phyloP scores from a whole-genome alignment of 768 basidiomycete species.

The Amanita fuliginea region DNA sequence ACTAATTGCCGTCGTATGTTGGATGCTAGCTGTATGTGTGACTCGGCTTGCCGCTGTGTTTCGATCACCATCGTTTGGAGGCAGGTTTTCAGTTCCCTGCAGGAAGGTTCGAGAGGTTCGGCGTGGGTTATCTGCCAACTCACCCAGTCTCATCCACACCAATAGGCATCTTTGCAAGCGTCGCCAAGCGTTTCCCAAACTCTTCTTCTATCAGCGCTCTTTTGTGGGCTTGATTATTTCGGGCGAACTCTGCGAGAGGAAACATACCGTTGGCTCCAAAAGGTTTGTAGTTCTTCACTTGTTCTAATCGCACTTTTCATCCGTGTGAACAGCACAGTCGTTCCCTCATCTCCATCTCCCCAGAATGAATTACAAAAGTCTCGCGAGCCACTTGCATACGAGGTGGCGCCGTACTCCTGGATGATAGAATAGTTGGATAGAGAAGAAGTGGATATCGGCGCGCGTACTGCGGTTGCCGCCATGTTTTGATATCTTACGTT shows the following conservation, averaged over 20 bases:
- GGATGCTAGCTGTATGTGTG: conserved; percentile 61
- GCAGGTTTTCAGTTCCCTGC: conserved; percentile 69
- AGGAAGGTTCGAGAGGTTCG: conserved; percentile 6
- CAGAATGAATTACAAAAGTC: conserved; percentile 98
- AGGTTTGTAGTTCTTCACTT: conserved; percentile 77
- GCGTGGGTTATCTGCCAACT: conserved; percentile 16
- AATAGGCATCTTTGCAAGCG: conserved; percentile 65
- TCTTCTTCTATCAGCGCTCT: conserved; percentile 88
- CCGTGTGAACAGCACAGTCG: conserved; percentile 79
- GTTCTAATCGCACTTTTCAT: conserved; percentile 80
- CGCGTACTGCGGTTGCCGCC: conserved; percentile 44
- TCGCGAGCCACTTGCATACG: conserved; percentile 24
- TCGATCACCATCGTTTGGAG: conserved; percentile 74
- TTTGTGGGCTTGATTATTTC: background rate
- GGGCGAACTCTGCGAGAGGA: background rate
- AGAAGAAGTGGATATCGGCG: conserved; percentile 62
- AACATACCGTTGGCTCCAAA: conserved; percentile 85
- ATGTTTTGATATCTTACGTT: background rate
- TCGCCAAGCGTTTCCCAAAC: conserved; percentile 72
- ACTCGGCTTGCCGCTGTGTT: conserved; percentile 68
- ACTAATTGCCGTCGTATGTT: conserved; percentile 50
- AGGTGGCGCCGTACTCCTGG: conserved; percentile 35
- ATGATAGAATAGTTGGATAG: conserved; percentile 50
- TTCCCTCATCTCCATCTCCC: conserved; percentile 78
- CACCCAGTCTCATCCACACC: conserved; percentile 93